phyloP scores from a whole-genome alignment of 2,329 filamentous ascomycete species.

The Trematosphaeria pertusa region DNA sequence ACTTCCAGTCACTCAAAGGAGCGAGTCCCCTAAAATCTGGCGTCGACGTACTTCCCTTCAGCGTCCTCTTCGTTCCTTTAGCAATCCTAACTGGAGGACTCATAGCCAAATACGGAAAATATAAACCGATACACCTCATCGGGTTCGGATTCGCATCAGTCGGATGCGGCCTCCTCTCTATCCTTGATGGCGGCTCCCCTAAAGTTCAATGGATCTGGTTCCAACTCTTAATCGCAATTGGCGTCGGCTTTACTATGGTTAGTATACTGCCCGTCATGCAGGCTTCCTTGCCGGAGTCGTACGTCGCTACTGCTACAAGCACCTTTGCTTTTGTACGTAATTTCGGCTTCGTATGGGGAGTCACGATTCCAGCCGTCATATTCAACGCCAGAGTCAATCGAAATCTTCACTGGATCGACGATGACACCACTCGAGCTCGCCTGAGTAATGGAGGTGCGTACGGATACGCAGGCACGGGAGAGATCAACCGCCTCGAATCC shows the following conservation, averaged over 20 bases:
- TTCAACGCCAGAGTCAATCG: conserved; percentile 18
- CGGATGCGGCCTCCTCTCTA: not conserved
- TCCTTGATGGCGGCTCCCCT: not conserved
- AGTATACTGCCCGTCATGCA: conserved; percentile 7
- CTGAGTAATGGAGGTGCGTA: conserved; percentile 15
- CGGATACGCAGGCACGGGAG: conserved; percentile 3
- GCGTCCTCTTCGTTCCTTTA: not conserved
- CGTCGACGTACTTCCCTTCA: conserved; percentile 8
- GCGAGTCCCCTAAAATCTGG: conserved; percentile 1
- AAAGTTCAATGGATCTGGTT: not conserved
- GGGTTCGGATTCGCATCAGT: not conserved
- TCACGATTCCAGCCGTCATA: not conserved
- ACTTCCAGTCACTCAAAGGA: conserved; percentile 9
- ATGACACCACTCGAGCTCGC: not conserved
- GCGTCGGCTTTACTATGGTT: not conserved
- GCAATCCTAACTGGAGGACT: not conserved
- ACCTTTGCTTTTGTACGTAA: conserved; percentile 8
- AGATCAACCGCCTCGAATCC: not conserved
- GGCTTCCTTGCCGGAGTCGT: conserved; percentile 6
- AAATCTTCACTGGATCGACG: not conserved
- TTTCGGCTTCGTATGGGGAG: conserved; percentile 11
- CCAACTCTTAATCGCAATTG: not conserved
- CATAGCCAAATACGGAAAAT: not conserved
- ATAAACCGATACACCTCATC: not conserved
- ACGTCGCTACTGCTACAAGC: conserved; percentile 3